A percentile compares a stretch with the other conserved stretches of the same genome.
Conservation (phyloP, 768 basidiomycete species). For the Coprinopsis sp. region DNA sequence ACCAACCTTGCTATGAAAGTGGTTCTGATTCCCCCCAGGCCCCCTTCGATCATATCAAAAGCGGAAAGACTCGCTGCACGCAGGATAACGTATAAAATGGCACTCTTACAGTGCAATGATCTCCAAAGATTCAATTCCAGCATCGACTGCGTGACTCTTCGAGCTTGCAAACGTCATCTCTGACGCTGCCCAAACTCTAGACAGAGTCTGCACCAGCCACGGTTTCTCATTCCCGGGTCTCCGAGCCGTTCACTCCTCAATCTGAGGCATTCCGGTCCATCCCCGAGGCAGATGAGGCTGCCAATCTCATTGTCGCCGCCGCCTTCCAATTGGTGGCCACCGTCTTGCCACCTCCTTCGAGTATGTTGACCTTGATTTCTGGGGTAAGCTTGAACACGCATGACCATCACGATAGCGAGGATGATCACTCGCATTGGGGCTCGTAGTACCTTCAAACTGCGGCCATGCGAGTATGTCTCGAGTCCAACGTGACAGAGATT, state of each 20-base stretch:
- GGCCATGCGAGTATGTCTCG: slow-evolving; percentile 25
- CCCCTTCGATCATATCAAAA: no score
- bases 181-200: no score
- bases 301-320: slow-evolving; percentile 26
- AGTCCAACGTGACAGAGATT: slow-evolving; percentile 35
- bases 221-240: slow-evolving; percentile 20
- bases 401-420: no score
- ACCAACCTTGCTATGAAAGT: no score
- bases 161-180: no score
- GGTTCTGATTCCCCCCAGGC: no score
- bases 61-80: no score
- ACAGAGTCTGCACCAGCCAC: slow-evolving; percentile 9
- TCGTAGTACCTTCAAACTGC: slow-evolving; percentile 26
- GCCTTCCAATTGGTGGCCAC: slow-evolving; percentile 27
- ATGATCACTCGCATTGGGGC: no score
- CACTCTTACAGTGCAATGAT: no score
- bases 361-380: slow-evolving; percentile 17
- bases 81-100: no score
- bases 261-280: slow-evolving; percentile 24
- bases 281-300: slow-evolving; percentile 22
- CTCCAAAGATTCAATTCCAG: no score
- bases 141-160: no score
- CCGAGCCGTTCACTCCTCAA: slow-evolving; percentile 16
- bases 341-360: slow-evolving; percentile 22
- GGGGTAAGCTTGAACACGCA: slow-evolving; percentile 21